Conservation (phyloP, 345 rosid genomes). For the Mangifera indica region DNA sequence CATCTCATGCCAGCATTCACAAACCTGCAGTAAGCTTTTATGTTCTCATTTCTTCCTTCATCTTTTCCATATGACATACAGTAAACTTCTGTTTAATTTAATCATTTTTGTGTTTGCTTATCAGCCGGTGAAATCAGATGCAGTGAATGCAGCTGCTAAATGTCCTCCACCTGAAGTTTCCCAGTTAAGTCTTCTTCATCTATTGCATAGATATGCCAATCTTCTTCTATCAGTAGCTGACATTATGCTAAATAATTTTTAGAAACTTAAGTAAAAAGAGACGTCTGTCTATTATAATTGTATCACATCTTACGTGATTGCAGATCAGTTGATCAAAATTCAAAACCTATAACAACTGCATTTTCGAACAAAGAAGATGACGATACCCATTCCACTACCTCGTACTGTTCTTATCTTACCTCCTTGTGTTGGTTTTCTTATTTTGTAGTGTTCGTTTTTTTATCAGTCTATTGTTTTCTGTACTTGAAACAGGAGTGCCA, state of each 20-base stretch:
- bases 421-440: background rate
- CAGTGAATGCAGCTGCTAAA: conserved; percentile 34
- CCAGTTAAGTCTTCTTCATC: conserved; percentile 46
- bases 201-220: background rate
- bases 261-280: background rate
- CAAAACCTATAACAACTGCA: conserved; percentile 41
- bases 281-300: background rate
- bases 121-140: conserved; percentile 47
- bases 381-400: conserved; percentile 74
- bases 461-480: background rate
- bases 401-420: conserved; percentile 49
- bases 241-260: conserved; percentile 10
- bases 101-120: conserved; percentile 14
- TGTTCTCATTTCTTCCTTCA: background rate
- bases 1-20: conserved; percentile 31
- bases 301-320: conserved; percentile 16
- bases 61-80: background rate
- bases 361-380: conserved; percentile 66
- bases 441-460: background rate
- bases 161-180: conserved; percentile 31
- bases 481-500: conserved; percentile 49
- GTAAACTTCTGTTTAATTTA: background rate
- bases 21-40: conserved; percentile 39
- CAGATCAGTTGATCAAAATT: conserved; percentile 53
- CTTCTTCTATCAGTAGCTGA: background rate